Evolutionary conservation across 345 rosid genomes (phyloP).

Genomic region (Cardamine resedifolia): DNA sequence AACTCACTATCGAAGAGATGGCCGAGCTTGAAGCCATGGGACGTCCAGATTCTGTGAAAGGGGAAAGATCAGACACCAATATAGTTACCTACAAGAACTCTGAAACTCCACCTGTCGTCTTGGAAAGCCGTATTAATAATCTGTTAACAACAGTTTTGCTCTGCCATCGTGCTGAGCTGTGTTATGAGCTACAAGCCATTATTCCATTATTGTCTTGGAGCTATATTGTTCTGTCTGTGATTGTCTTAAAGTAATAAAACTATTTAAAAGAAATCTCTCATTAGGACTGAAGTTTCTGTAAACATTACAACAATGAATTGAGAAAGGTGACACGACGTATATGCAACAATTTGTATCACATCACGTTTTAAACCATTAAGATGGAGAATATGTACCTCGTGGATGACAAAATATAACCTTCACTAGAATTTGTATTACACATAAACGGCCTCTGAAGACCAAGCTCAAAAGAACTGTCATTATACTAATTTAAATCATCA

Average conservation of each 20-base stretch:
- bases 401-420: neutral
- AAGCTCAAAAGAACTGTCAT: constrained; percentile 20
- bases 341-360: neutral
- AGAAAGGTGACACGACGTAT: neutral
- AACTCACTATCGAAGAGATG: constrained; percentile 52
- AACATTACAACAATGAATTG: constrained; percentile 8
- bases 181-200: constrained; percentile 7
- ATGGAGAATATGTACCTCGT: neutral
- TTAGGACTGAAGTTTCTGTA: neutral
- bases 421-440: constrained; percentile 26
- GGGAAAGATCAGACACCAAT: constrained; percentile 34
- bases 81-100: constrained; percentile 33
- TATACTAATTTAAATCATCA: constrained; percentile 18
- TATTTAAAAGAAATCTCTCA: neutral
- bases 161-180: constrained; percentile 5
- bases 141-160: constrained; percentile 6
- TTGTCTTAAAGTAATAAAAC: neutral
- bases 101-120: constrained; percentile 58
- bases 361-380: neutral
- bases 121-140: constrained; percentile 40
- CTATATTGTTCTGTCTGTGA: constrained; percentile 1
- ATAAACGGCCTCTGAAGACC: constrained; percentile 14
- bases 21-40: constrained; percentile 55
- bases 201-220: neutral
- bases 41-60: constrained; percentile 42